Conservation (phyloP, 1,284 basidiomycete species). For the Mycosarcoma maydis region DNA sequence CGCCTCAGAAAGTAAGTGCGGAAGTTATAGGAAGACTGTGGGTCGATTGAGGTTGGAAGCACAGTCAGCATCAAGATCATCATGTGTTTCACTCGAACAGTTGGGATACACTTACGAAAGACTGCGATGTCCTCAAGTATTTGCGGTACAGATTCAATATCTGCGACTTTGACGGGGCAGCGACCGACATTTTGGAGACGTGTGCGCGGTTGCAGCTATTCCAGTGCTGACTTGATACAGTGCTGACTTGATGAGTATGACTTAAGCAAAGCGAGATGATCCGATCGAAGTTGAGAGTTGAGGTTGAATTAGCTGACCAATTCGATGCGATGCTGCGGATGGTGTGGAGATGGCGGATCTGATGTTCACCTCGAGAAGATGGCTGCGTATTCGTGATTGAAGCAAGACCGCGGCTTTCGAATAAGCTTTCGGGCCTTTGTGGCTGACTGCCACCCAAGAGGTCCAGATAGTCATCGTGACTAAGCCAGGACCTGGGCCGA, state of each 20-base stretch:
- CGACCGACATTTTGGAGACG: constrained; percentile 22
- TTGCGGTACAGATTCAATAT: constrained; percentile 61
- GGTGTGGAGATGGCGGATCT: background rate
- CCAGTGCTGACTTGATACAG: background rate
- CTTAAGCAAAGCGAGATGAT: background rate
- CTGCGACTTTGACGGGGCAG: constrained; percentile 52
- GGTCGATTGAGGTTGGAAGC: too few species aligned
- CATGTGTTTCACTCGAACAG: background rate
- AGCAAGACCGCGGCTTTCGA: constrained; percentile 21
- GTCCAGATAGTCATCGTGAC: constrained; percentile 28
- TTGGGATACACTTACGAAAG: constrained; percentile 58
- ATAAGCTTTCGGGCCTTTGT: constrained; percentile 9
- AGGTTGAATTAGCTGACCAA: background rate
- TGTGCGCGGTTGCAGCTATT: background rate
- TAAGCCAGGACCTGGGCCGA: constrained; percentile 9
- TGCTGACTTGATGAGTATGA: background rate
- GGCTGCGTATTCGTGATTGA: constrained; percentile 19
- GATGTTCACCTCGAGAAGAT: background rate
- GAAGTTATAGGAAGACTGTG: constrained; percentile 65
- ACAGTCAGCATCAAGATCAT: background rate
- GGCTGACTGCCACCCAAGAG: constrained; percentile 12
- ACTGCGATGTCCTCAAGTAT: constrained; percentile 62
- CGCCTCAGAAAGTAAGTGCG: constrained; percentile 66
- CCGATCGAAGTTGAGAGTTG: background rate
- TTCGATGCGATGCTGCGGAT: background rate